Percentiles rank a stretch among this genome's conserved stretches.
Conservation (phyloP, 352 stramenopile genomes). For the Peronospora destructor region DNA sequence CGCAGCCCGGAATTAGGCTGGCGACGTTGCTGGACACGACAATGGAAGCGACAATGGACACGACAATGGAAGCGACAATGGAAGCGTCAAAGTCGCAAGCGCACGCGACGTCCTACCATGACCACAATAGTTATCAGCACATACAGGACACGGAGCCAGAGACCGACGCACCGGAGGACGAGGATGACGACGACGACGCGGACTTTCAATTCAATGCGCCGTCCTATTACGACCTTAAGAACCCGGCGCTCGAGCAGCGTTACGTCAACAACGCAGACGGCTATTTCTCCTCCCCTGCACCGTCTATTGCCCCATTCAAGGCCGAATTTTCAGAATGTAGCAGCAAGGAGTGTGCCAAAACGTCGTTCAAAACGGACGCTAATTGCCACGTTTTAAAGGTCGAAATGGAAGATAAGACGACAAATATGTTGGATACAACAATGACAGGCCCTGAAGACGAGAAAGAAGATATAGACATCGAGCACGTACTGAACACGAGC, state of each 20-base stretch:
- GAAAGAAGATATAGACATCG: conserved; percentile 13
- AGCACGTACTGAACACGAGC: conserved; percentile 27
- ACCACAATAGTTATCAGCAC: background rate
- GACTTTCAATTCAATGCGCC: conserved; percentile 75
- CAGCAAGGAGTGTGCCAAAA: background rate
- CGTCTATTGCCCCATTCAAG: conserved; percentile 14
- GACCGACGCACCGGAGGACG: conserved; percentile 20
- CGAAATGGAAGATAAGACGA: conserved; percentile 40
- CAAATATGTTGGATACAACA: conserved; percentile 40
- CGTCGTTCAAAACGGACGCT: conserved; percentile 4
- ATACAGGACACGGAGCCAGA: conserved; percentile 24
- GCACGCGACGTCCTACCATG: background rate
- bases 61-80: too few species aligned
- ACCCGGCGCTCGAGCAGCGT: conserved; percentile 53
- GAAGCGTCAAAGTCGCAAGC: conserved; percentile 21
- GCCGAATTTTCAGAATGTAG: background rate
- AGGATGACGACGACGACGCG: conserved; percentile 44
- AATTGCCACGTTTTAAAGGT: conserved; percentile 15
- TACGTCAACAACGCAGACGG: conserved; percentile 85
- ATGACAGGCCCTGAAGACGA: conserved; percentile 21
- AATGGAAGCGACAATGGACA: too few species aligned
- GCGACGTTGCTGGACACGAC: conserved; percentile 35
- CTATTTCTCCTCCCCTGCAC: conserved; percentile 54
- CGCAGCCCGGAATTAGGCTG: background rate
- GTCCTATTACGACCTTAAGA: conserved; percentile 77